A percentile compares a stretch with the other conserved stretches of the same genome.
These are phyloP conservation scores for Grosmannia clavigera DNA, from an alignment of 2,329 filamentous ascomycete species.

Conservation along the genomic window DNA sequence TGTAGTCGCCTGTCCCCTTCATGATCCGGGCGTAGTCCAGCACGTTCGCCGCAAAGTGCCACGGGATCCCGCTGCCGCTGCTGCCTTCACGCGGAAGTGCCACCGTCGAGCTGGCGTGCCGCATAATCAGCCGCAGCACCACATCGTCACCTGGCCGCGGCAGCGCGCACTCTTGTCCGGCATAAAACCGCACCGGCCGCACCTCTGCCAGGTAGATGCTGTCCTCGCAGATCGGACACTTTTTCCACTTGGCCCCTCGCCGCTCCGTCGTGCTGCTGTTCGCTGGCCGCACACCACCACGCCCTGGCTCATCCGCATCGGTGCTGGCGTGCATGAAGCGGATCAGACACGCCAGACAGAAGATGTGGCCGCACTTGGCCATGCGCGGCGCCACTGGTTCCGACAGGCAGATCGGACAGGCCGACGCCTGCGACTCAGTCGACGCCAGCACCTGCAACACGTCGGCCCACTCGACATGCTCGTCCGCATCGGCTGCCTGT, in stretches of 20 bases:
- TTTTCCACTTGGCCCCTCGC: constrained; percentile 60
- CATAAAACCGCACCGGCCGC: constrained; percentile 80
- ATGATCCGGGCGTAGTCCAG: constrained; percentile 91
- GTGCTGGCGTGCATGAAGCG: constrained; percentile 85
- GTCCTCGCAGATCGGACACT: constrained; percentile 93
- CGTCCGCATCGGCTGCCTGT: constrained; percentile 76
- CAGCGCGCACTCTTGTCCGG: constrained; percentile 70
- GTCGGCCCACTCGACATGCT: constrained; percentile 80
- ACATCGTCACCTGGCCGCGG: constrained; percentile 81
- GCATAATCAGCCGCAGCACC: constrained; percentile 72
- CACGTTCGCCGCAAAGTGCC: constrained; percentile 89
- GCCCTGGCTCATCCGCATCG: constrained; percentile 48
- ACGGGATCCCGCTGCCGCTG: constrained; percentile 58
- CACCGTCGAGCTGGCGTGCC: constrained; percentile 68
- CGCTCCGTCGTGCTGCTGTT: constrained; percentile 26
- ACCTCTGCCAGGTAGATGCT: constrained; percentile 85
- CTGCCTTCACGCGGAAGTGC: constrained; percentile 74
- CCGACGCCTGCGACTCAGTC: constrained; percentile 72
- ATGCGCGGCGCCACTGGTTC: constrained; percentile 89
- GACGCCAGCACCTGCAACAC: constrained; percentile 89
- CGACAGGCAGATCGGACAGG: constrained; percentile 89
- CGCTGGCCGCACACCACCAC: constrained; percentile 28
- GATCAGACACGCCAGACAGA: constrained; percentile 85
- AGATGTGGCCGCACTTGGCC: constrained; percentile 95
- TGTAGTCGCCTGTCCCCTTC: constrained; percentile 85